phyloP scores from a whole-genome alignment of 768 basidiomycete species.

The Lactifluus rugatus region DNA sequence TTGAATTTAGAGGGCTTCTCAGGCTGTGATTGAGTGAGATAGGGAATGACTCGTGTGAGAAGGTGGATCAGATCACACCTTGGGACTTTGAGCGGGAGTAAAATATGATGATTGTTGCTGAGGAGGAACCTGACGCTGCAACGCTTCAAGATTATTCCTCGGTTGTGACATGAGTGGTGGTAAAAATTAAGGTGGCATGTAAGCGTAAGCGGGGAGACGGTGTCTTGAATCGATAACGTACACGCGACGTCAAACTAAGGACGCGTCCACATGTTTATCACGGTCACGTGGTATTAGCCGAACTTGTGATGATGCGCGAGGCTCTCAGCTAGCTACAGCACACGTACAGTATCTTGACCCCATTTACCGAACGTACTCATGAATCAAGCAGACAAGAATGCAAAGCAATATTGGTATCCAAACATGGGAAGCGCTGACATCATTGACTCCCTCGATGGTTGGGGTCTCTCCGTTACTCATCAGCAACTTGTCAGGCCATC shows the following conservation, averaged over 20 bases:
- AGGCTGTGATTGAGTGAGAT: neutral
- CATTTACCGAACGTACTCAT: neutral
- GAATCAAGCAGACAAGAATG: slow-evolving; percentile 10
- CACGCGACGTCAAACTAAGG: neutral
- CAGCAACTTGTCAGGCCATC: slow-evolving; percentile 62
- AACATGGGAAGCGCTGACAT: slow-evolving; percentile 58
- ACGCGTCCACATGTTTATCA: slow-evolving; percentile 3
- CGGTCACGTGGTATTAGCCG: slow-evolving; percentile 1
- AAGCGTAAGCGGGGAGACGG: neutral
- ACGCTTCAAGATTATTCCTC: slow-evolving; percentile 19
- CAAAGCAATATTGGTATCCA: slow-evolving; percentile 47
- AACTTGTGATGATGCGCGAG: too few species aligned
- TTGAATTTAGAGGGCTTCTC: slow-evolving; percentile 17
- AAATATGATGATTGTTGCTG: slow-evolving; percentile 11
- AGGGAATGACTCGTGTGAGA: neutral
- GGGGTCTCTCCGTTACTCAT: slow-evolving; percentile 56
- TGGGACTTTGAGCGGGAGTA: slow-evolving; percentile 7
- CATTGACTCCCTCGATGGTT: slow-evolving; percentile 50
- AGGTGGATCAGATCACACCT: neutral
- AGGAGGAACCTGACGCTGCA: slow-evolving; percentile 12
- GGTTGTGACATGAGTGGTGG: slow-evolving; percentile 18
- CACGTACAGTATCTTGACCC: too few species aligned
- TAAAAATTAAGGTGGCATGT: neutral
- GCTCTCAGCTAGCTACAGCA: too few species aligned
- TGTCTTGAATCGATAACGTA: slow-evolving; percentile 3